Evolutionary conservation across 495 filamentous ascomycete genomes (phyloP), one percentile per base, ranked within the genome.

Genomic region (Delitschia confertaspora): DNA sequence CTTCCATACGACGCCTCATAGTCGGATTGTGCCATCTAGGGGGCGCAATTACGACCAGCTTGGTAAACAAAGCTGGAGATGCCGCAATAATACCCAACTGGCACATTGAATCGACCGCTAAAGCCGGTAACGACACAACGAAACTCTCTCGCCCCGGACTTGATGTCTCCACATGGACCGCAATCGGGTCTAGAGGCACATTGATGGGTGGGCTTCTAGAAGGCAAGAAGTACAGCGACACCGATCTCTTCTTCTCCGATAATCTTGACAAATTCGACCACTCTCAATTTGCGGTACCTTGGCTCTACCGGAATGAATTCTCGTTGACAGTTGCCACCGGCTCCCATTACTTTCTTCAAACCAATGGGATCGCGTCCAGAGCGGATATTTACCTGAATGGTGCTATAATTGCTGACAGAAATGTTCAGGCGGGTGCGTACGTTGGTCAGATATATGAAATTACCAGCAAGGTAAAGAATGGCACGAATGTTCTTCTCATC

Each of bases 331-430:
- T 66, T 1, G 42, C 40, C 0, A 23, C 56, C 0, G 69, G 63
- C 3, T 54, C 71, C 19, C 68, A 76, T 49, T 70, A 72, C 48
- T 62, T 70, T 11, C 58, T 81, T 14, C 57, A 67, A 16, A 80
- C 75, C 0, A 63, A 80, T 37, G 78, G 78, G 4, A 74, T 82
- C 30, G 74, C 69, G 0, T 78, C 76, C 4, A 71, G 66, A 23
- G 78, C 73, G 7, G 76, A 80, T 39, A 71, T 82, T 11, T 79
- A 62, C 38, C 41, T 81, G 33, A 81, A 82, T 45, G 78, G 78
- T 6, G 58, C 62, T 18, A 59, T 68, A 42, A 56, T 82, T 5
- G 75, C 64, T 6, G 57, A 60, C 6, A 70, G 61, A 6, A 46
- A 63, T 2, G 38, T 61, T 6, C 78, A 81, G 47, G 64, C 65